These are phyloP conservation scores for Bolboschoenoplectus hybrid DNA, from an alignment of 202 grass and related monocot genomes.

Conservation along the genomic window DNA sequence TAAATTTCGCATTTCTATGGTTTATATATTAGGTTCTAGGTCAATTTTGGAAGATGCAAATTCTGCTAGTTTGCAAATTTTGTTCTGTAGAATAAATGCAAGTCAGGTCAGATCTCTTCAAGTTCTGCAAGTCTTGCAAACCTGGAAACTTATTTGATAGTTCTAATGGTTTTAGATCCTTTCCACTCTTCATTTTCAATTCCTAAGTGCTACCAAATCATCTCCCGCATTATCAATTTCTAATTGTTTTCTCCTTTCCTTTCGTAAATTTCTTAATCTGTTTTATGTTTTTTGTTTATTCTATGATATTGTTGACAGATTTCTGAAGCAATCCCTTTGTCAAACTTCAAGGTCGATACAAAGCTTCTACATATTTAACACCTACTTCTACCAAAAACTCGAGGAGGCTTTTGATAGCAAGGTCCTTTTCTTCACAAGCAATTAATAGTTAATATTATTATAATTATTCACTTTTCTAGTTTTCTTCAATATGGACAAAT, in stretches of 20 bases:
- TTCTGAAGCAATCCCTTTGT: conserved; percentile 55
- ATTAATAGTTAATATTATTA: conserved; percentile 15
- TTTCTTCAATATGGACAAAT: conserved; percentile 1
- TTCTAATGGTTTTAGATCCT: neutral
- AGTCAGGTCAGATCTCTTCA: conserved; percentile 14
- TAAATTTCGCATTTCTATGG: neutral
- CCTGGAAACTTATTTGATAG: conserved; percentile 7
- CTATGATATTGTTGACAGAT: conserved; percentile 53
- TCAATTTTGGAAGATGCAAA: conserved; percentile 13
- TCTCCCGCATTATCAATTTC: conserved; percentile 23
- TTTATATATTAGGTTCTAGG: conserved; percentile 31
- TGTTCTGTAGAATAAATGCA: conserved; percentile 5
- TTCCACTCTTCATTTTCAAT: conserved; percentile 28
- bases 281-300: conserved; percentile 40
- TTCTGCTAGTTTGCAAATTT: neutral
- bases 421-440: conserved; percentile 47
- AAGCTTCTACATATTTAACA: conserved; percentile 87
- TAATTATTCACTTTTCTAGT: neutral
- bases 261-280: neutral
- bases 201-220: neutral
- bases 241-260: neutral
- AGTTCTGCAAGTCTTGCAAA: conserved; percentile 18
- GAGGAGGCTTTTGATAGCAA: conserved; percentile 57
- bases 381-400: conserved; percentile 93
- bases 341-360: conserved; percentile 36